Evolutionary conservation across 2,329 filamentous ascomycete species (phyloP), one percentile per base, ranked within the genome.

Genomic region (Pseudogymnoascus sp.): DNA sequence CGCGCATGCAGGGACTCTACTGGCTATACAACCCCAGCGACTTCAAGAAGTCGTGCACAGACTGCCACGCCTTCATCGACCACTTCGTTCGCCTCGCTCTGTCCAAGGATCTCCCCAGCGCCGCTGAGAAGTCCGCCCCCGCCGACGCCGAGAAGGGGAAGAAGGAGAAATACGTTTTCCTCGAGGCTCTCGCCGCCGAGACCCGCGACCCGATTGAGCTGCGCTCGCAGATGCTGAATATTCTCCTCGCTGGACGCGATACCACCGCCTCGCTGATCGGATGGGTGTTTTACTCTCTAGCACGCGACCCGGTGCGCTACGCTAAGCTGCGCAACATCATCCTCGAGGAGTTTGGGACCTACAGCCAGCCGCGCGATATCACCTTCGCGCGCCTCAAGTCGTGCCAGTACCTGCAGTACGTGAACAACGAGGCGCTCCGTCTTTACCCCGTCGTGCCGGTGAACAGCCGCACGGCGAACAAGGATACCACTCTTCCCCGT

Each of bases 201-300:
- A 78, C 76, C 64, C 77, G 66, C 69, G 81, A 77, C 72, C 78
- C 66, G 65, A 75, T 68, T 2, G 76, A 78, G 34, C 72, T 85
- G 11, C 75, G 81, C 5, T 79, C 80, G 65, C 81, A 86, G 67
- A 71, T 82, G 5, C 72, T 84, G 23, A 77, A 79, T 62, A 80
- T 86, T 63, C 79, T 86, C 42, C 74, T 85, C 1, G 84, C 83
- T 0, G 84, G 84, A 1, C 77, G 84, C 8, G 84, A 87, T 65
- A 86, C 84, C 0, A 86, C 82, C 0, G 82, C 82, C 1, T 77
- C 75, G 25, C 76, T 81, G 3, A 71, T 86, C 1, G 77, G 78
- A 8, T 83, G 79, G 78, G 70, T 78, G 14, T 77, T 82, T 61
- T 75, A 75, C 64, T 71, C 73, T n/a, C 69, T 82, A 12, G 72